phyloP scores from a whole-genome alignment of 371 early-diverging fungal species.

The Syncephalis plumigaleata region DNA sequence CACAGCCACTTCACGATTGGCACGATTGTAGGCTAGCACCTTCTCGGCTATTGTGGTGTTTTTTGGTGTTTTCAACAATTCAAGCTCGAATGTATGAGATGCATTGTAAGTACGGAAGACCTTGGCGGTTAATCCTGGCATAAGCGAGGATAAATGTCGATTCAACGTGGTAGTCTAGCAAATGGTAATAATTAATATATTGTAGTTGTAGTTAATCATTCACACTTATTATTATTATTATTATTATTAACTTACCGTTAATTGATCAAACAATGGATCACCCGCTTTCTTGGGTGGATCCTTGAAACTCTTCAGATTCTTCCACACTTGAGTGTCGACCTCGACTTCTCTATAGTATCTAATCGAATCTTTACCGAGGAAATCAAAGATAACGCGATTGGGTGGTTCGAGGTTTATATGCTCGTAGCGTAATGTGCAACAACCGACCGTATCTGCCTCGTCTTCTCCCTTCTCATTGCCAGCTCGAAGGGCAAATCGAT shows the following conservation, averaged over 20 bases:
- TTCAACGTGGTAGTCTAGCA: constrained; percentile 54
- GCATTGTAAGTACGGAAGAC: constrained; percentile 98
- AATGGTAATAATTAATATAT: not conserved
- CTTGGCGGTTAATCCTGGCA: constrained; percentile 92
- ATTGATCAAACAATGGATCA: constrained; percentile 75
- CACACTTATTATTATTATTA: too few relatives aligned
- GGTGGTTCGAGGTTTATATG: constrained; percentile 68
- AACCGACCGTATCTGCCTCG: constrained; percentile 97
- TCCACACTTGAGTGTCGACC: constrained; percentile 77
- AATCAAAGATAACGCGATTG: constrained; percentile 77
- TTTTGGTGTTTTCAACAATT: constrained; percentile 50
- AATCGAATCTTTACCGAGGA: constrained; percentile 95
- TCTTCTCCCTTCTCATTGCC: constrained; percentile 96
- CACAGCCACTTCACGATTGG: constrained; percentile 90
- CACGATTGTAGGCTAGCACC: constrained; percentile 84
- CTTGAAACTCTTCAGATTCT: constrained; percentile 80
- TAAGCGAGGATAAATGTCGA: constrained; percentile 66
- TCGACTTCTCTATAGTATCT: constrained; percentile 76
- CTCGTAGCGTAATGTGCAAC: constrained; percentile 89
- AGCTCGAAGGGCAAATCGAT: constrained; percentile 86
- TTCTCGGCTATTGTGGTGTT: constrained; percentile 68
- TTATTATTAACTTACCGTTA: constrained; percentile 40
- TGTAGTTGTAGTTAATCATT: too few relatives aligned
- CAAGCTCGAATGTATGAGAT: constrained; percentile 80
- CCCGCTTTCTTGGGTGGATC: constrained; percentile 47